These are phyloP conservation scores for Leishmania arabica DNA, from an alignment of 208 protist species.

Conservation along the genomic window DNA sequence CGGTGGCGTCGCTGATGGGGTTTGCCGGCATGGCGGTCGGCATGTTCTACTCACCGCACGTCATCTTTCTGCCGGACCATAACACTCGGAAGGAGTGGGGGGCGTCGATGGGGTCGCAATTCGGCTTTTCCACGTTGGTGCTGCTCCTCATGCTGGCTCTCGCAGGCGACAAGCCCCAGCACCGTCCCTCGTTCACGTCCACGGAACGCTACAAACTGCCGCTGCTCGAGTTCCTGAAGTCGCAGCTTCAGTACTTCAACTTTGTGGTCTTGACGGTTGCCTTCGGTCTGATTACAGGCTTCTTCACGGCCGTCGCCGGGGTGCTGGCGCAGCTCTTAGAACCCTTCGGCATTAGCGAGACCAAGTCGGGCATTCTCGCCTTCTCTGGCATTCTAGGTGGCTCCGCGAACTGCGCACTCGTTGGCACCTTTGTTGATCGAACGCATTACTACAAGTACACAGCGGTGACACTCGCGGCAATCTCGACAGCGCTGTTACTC, in stretches of 20 bases:
- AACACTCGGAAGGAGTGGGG: slow-evolving; percentile 26
- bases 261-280: slow-evolving; percentile 35
- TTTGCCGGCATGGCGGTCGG: slow-evolving; percentile 63
- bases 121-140: slow-evolving; percentile 28
- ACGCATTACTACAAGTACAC: slow-evolving; percentile 42
- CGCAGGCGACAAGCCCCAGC: slow-evolving; percentile 29
- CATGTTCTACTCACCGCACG: slow-evolving; percentile 60
- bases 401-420: slow-evolving; percentile 31
- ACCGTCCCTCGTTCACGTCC: slow-evolving; percentile 37
- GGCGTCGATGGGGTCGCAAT: slow-evolving; percentile 37
- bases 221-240: slow-evolving; percentile 27
- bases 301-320: slow-evolving; percentile 38
- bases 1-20: slow-evolving; percentile 42
- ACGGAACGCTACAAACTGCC: slow-evolving; percentile 21
- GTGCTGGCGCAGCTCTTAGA: slow-evolving; percentile 52
- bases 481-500: slow-evolving; percentile 25
- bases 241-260: slow-evolving; percentile 29
- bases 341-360: slow-evolving; percentile 47
- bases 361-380: slow-evolving; percentile 38
- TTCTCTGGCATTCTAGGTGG: slow-evolving; percentile 54
- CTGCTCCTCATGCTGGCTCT: slow-evolving; percentile 24
- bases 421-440: slow-evolving; percentile 39
- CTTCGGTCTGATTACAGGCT: slow-evolving; percentile 48
- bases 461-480: slow-evolving; percentile 12
- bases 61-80: slow-evolving; percentile 40